phyloP scores from a whole-genome alignment of 495 filamentous ascomycete species.

The Parathielavia hyrcaniae region DNA sequence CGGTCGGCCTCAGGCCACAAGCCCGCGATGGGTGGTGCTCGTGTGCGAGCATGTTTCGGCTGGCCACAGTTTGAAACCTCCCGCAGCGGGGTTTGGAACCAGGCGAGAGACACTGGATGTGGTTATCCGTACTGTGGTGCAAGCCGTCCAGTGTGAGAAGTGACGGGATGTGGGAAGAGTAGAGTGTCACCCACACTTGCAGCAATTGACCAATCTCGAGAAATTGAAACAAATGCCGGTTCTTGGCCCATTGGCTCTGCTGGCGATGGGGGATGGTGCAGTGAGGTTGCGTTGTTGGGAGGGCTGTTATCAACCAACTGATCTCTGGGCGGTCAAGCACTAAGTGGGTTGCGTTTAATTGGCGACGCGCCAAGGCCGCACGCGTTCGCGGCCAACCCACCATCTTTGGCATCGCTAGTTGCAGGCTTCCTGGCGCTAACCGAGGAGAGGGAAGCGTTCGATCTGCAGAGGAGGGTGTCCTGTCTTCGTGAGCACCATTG shows the following conservation, averaged over 20 bases:
- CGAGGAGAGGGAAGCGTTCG: conserved; percentile 9
- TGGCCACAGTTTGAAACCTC: not conserved
- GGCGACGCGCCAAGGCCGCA: conserved; percentile 14
- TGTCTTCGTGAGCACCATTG: not conserved
- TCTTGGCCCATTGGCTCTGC: conserved; percentile 17
- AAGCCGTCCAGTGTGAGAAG: not conserved
- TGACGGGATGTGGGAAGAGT: not conserved
- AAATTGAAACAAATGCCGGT: conserved; percentile 20
- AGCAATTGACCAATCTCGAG: conserved; percentile 7
- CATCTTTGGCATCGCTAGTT: conserved; percentile 2
- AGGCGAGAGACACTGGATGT: not conserved
- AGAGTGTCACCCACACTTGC: conserved; percentile 14
- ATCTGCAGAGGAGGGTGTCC: not conserved
- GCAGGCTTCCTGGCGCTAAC: conserved; percentile 22
- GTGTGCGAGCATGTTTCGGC: not conserved
- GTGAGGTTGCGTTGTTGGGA: conserved; percentile 4
- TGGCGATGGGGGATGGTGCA: conserved; percentile 16
- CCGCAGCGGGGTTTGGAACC: not conserved
- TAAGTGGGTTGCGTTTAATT: not conserved
- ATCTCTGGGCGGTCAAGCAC: conserved; percentile 11
- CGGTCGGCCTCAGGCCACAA: no score
- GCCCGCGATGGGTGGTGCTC: no score
- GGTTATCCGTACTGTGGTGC: no score
- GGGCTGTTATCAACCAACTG: conserved; percentile 8
- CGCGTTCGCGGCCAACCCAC: conserved; percentile 4